phyloP scores from a whole-genome alignment of 192 early-diverging fungal genomes.

The Phycomyces blakesleeanus region DNA sequence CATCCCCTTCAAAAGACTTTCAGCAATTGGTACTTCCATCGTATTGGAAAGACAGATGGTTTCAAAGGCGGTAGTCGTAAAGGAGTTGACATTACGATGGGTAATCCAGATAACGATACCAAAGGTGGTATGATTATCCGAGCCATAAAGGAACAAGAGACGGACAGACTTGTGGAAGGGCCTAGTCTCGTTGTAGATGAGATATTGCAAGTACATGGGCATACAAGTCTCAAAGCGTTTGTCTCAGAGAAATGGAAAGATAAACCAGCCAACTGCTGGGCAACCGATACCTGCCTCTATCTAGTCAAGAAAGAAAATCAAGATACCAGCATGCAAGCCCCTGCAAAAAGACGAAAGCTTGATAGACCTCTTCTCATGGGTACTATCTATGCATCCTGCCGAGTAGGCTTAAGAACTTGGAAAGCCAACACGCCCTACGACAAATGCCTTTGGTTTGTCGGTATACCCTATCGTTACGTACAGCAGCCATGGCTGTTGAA shows the following conservation, averaged over 20 bases:
- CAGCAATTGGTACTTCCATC: conserved; percentile 33
- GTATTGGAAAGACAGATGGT: conserved; percentile 17
- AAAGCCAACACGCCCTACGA: conserved; percentile 3
- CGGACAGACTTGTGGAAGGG: conserved; percentile 14
- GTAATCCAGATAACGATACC: conserved; percentile 2
- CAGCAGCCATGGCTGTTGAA: conserved; percentile 16
- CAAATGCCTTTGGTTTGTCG: conserved; percentile 13
- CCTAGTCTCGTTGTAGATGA: conserved; percentile 23
- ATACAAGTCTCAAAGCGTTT: conserved; percentile 10
- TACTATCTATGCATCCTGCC: conserved; percentile 9
- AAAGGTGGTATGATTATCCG: conserved; percentile 32
- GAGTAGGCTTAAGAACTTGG: conserved; percentile 23
- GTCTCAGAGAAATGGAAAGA: conserved; percentile 3
- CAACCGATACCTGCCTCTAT: conserved; percentile 1
- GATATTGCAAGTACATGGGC: conserved; percentile 7
- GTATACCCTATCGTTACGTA: conserved; percentile 23
- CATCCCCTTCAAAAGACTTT: conserved; percentile 16
- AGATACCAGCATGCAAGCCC: neutral
- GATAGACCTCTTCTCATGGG: no score
- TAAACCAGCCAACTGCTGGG: conserved; percentile 3
- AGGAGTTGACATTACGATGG: conserved; percentile 28
- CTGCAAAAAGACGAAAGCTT: no score
- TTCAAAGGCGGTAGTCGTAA: conserved; percentile 31
- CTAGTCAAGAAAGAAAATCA: neutral
- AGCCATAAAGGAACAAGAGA: neutral